phyloP scores from a whole-genome alignment of 2,329 filamentous ascomycete genomes.

The Sclerotinia spermophila region DNA sequence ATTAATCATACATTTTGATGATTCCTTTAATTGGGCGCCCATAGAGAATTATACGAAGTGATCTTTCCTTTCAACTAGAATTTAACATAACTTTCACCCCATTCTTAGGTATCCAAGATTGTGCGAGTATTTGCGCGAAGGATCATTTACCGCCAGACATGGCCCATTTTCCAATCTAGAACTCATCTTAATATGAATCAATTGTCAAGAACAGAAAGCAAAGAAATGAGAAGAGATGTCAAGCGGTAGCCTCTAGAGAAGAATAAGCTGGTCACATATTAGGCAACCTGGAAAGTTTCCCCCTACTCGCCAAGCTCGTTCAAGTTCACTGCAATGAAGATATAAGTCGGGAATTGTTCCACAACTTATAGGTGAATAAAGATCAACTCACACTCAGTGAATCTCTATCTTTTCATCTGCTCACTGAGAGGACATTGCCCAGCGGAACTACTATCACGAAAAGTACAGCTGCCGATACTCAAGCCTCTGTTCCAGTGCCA shows the following conservation, averaged over 20 bases:
- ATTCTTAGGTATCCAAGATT: not conserved
- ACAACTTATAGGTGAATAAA: not conserved
- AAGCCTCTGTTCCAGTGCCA: not conserved
- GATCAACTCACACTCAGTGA: not conserved
- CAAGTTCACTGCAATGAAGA: not conserved
- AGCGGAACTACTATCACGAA: not conserved
- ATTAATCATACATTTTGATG: not conserved
- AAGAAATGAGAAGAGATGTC: not conserved
- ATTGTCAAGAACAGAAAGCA: not conserved
- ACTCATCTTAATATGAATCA: not conserved
- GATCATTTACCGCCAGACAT: not conserved
- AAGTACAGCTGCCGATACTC: not conserved
- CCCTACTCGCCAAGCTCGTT: not conserved
- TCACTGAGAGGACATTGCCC: not conserved
- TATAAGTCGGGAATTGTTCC: not conserved
- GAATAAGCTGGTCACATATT: not conserved
- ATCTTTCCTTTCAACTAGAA: not conserved
- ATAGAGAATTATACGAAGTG: not conserved
- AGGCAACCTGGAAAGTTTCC: not conserved
- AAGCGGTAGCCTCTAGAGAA: not conserved
- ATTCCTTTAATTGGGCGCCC: not conserved
- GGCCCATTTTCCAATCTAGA: not conserved
- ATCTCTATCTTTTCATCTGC: not conserved
- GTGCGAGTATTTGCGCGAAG: not conserved
- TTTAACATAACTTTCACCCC: not conserved